These are phyloP conservation scores for Metarhizium album DNA, from an alignment of 2,329 filamentous ascomycete species.

Conservation along the genomic window DNA sequence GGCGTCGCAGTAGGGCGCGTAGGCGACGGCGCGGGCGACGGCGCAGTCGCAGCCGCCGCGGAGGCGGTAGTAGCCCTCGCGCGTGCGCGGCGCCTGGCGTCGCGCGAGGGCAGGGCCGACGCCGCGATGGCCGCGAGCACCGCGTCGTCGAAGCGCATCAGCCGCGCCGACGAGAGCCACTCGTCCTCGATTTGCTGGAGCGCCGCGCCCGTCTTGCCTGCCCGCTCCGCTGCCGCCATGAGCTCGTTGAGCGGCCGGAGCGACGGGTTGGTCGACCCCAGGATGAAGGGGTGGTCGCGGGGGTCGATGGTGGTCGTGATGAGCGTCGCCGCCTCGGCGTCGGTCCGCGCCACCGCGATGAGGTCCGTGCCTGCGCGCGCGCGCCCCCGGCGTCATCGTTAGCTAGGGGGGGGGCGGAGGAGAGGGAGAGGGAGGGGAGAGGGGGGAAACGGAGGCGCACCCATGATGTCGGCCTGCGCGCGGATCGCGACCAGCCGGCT, in stretches of 20 bases:
- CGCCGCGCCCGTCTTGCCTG: slow-evolving; percentile 68
- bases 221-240: slow-evolving; percentile 74
- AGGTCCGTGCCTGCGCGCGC: slow-evolving; percentile 72
- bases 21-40: slow-evolving; percentile 81
- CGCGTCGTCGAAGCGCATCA: slow-evolving; percentile 85
- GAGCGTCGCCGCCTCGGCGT: slow-evolving; percentile 94
- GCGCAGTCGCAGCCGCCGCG: slow-evolving; percentile 86
- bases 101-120: slow-evolving; percentile 47
- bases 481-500: slow-evolving; percentile 94
- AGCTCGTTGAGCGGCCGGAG: slow-evolving; percentile 81
- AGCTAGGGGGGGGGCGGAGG: too few species aligned
- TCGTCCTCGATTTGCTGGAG: slow-evolving; percentile 88
- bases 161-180: slow-evolving; percentile 67
- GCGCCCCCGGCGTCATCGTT: too few species aligned
- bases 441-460: slow-evolving; percentile 27
- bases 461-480: slow-evolving; percentile 98
- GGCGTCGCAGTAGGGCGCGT: slow-evolving; percentile 85
- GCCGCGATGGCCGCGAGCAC: slow-evolving; percentile 73
- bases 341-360: slow-evolving; percentile 83
- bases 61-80: slow-evolving; percentile 92
- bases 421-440: too few species aligned
- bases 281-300: slow-evolving; percentile 88
- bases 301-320: slow-evolving; percentile 95
- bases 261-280: slow-evolving; percentile 76
- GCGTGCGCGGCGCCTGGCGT: slow-evolving; percentile 72